Conservation (phyloP, 495 filamentous ascomycete species). For the Penicillium steckii region DNA sequence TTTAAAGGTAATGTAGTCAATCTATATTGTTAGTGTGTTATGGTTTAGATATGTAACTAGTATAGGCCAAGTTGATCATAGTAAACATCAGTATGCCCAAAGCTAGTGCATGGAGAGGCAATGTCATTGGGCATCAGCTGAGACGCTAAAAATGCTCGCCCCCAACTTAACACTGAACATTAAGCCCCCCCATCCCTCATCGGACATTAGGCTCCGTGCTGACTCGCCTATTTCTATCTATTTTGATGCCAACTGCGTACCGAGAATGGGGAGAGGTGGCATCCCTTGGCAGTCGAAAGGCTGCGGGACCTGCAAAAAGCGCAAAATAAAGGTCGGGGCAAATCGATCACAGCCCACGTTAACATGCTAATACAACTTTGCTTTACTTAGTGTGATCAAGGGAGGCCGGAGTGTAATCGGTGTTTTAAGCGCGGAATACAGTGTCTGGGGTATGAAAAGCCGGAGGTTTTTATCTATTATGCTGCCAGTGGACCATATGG, state of each 20-base stretch:
- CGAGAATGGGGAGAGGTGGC: not conserved
- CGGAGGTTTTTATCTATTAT: constrained; percentile 3
- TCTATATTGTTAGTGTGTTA: too few relatives aligned
- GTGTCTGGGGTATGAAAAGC: constrained; percentile 7
- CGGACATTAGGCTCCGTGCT: too few relatives aligned
- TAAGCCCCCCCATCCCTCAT: too few relatives aligned
- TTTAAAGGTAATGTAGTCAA: too few relatives aligned
- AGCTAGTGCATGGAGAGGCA: too few relatives aligned
- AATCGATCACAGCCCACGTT: too few relatives aligned
- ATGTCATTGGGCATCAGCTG: too few relatives aligned
- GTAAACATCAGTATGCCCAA: too few relatives aligned
- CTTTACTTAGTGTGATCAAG: constrained; percentile 6
- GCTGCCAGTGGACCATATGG: not conserved
- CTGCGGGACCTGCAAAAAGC: constrained; percentile 4
- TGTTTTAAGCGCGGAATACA: constrained; percentile 8
- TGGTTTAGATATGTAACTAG: too few relatives aligned
- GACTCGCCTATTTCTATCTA: not conserved
- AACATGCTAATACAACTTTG: not conserved
- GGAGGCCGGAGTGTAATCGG: constrained; percentile 5
- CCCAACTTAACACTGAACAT: not conserved
- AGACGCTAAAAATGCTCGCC: not conserved
- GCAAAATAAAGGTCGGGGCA: constrained; percentile 5
- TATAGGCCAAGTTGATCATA: too few relatives aligned
- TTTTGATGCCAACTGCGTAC: not conserved
- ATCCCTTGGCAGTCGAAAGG: constrained; percentile 11